Conservation (phyloP, 106 monocot species). For the Dendrobium chrysotoxum region DNA sequence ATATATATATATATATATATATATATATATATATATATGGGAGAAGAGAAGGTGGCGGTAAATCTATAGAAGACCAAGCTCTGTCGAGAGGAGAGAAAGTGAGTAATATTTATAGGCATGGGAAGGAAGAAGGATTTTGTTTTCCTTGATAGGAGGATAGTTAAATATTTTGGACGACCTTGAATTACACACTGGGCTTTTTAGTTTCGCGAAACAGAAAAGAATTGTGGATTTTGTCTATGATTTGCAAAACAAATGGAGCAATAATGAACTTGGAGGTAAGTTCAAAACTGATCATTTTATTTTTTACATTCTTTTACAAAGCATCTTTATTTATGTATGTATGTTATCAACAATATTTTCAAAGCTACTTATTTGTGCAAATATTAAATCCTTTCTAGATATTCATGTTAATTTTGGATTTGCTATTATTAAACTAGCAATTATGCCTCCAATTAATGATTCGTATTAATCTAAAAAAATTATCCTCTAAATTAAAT, state of each 20-base stretch:
- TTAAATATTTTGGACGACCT: neutral
- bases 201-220: constrained; percentile 46
- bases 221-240: constrained; percentile 70
- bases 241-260: constrained; percentile 57
- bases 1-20: too few species aligned
- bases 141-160: constrained; percentile 55
- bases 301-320: neutral
- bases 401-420: too few species aligned
- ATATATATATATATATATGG: too few species aligned
- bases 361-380: too few species aligned
- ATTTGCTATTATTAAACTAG: too few species aligned
- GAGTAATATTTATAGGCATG: constrained; percentile 42
- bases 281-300: neutral
- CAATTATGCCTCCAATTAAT: too few species aligned
- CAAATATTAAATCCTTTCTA: too few species aligned
- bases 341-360: too few species aligned
- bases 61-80: neutral
- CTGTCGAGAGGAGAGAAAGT: constrained; percentile 56
- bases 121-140: constrained; percentile 72
- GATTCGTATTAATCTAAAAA: too few species aligned
- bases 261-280: constrained; percentile 61
- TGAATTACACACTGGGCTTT: too few species aligned
- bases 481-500: too few species aligned
- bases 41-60: neutral
- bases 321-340: too few species aligned